A percentile compares a stretch with the other conserved stretches of the same genome.
These are phyloP conservation scores for Pseudisothecium myosuroides DNA, from an alignment of 225 moss, liverwort and hornwort genomes.

Conservation along the genomic window DNA sequence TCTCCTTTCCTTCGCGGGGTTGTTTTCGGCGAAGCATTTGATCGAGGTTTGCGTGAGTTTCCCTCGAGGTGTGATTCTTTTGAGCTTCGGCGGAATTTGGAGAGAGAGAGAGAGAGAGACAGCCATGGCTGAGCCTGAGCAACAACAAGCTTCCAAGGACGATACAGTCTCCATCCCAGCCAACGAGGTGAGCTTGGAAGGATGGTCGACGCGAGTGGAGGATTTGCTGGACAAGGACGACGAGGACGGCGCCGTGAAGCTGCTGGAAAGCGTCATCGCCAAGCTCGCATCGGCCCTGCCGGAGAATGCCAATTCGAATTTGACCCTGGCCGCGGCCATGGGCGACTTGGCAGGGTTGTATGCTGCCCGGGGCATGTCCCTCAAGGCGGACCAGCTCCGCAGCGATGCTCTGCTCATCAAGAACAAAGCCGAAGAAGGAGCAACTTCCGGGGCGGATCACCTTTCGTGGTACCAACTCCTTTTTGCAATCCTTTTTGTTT, in stretches of 20 bases:
- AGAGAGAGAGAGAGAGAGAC: not conserved
- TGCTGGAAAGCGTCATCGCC: slow-evolving; percentile 48
- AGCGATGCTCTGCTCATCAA: slow-evolving; percentile 52
- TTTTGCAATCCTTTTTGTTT: not conserved
- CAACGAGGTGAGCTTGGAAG: slow-evolving; percentile 28
- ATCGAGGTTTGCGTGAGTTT: not conserved
- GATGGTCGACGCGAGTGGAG: slow-evolving; percentile 64
- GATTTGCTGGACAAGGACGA: slow-evolving; percentile 58
- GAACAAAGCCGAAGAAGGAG: slow-evolving; percentile 15
- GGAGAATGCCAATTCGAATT: slow-evolving; percentile 20
- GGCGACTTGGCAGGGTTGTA: slow-evolving; percentile 38
- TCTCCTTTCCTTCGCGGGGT: not conserved
- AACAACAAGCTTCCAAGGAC: not conserved
- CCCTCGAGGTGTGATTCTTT: not conserved
- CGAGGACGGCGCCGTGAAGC: slow-evolving; percentile 50
- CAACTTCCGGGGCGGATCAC: not conserved
- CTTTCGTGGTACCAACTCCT: slow-evolving; percentile 31
- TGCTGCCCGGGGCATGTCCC: slow-evolving; percentile 41
- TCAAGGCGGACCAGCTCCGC: slow-evolving; percentile 46
- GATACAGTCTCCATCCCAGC: not conserved
- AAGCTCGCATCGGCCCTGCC: slow-evolving; percentile 10
- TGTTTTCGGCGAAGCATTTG: not conserved
- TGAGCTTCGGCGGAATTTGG: not conserved
- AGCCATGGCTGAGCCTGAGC: not conserved
- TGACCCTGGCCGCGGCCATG: slow-evolving; percentile 40